Evolutionary conservation across 495 filamentous ascomycete genomes (phyloP), one percentile per base, ranked within the genome.

Genomic region (Tuber umbilicatum): DNA sequence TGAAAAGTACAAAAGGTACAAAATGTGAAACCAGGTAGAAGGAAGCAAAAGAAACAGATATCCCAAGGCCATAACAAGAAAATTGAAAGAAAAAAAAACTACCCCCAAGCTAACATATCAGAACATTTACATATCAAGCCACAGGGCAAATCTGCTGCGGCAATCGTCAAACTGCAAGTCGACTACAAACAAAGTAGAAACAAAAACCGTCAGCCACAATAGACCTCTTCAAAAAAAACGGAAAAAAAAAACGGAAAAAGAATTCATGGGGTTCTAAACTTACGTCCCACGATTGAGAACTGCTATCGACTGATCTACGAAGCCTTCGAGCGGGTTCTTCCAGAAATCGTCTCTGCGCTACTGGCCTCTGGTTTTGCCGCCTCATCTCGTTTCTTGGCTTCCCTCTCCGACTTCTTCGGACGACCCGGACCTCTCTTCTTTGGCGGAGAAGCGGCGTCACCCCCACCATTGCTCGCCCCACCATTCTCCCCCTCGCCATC

Each of bases 361-460:
- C 77, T 76, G 70, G 72, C 69, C 70, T 79, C 70, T 14, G 78
- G 77, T 41, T 74, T 79, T 72, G 73, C 77, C 17, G 77, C 76
- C 37, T 70, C 78, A 68, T 80, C 79, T 67, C 71, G 71, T 72
- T 80, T 80, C 68, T 71, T 80, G n/a, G 79, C 75, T 74, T 81
- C 75, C 23, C 68, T 75, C 64, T 74, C 80, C 38, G 74, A 73
- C 69, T 81, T 81, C 82, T 87, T 87, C 16, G 86, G 85, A 41
- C 84, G 83, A 23, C 85, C 85, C 38, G 83, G 82, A 19, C 83
- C 85, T 73, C 84, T 84, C 77, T 85, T 86, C 73, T 82, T 82
- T 67, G 69, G 74, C 37, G 50, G 69, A 21, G 76, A 69, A 38
- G 69, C 72, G n/a, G 40, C 68, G 31, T 74, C 75, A 45, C 71